Evolutionary conservation across 2,329 filamentous ascomycete species (phyloP), one percentile per base, ranked within the genome.

Genomic region (Botrytis deweyae): DNA sequence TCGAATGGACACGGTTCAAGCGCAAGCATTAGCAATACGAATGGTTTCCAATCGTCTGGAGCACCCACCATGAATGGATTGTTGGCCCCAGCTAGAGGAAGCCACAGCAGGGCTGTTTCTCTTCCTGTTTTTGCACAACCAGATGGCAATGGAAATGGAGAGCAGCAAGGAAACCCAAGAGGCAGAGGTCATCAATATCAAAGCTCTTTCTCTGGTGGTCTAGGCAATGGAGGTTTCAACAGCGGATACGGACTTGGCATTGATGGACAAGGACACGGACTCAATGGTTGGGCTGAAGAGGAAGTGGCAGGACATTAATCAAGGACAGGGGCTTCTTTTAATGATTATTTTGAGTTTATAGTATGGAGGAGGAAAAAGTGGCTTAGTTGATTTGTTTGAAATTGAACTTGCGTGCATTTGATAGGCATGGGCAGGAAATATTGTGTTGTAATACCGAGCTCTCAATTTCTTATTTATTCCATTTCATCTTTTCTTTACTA

Each of bases 21-120:
- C 22, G 88, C 89, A 40, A 90, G 88, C 81, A 90, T 90, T 77
- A 90, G 87, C 44, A 92, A 90, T 75, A 73, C 76, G 4, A 81
- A 80, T 64, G 89, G 90, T 66, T 91, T 88, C 77, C 82, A 88
- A 62, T 61, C 55, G 1, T 70, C 65, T 18, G 58, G 44, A 38
- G 88, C 92, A 3, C 90, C 91, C 2, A 93, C 91, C 1, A 91
- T 95, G 75, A 92, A 92, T 62, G 92, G 93, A 12, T 88, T 97
- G 55, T 87, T 96, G 69, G 92, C 93, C 4, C 93, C 93, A 3
- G 89, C 89, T 70, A 91, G 89, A 49, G 85, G 87, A 46, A 88
- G 88, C 76, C 89, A 91, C 82, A 81, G 78, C 52, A 76, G 96
- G 55, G 94, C 96, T 49, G 94, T 98, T 74, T 97, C 94, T 81